Evolutionary conservation across 2,329 filamentous ascomycete genomes (phyloP), one percentile per base, ranked within the genome.

Genomic region (Malbranchea zuffiana): DNA sequence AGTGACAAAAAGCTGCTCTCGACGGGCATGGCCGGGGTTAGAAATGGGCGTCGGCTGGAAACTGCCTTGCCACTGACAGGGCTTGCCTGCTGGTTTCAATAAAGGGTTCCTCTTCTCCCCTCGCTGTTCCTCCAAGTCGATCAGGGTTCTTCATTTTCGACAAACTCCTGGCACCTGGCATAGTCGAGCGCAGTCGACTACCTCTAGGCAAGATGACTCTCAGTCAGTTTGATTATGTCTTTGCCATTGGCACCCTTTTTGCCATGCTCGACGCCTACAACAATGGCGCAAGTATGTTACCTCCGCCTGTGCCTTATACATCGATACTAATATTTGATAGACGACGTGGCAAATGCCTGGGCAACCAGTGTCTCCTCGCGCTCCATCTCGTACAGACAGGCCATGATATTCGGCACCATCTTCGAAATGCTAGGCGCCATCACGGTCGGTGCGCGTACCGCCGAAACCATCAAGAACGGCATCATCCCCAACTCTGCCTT

Each of bases 311-410:
- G 19, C 15, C 10, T 13, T 11, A 5, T 20, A 32, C 16, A 13
- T 33, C 33, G 20, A 21, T 10, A 31, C 28, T 31, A 16, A 19
- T 12, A 13, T 15, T 23, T 12, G 13, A 35, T 41, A 80, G 76
- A 86, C 60, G 82, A 87, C 80, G 82, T 88, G 40, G 82, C 82
- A 53, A 88, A 88, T 62, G 67, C 82, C 34, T 87, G 80, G 78
- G 82, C 82, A 5, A 87, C 82, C 49, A 80, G 74, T 51, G 81
- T 87, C 41, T 86, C 82, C 13, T 86, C 82, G n/a, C 66, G 82
- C 37, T 86, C 82, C 47, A 68, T 84, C 51, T 67, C 76, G 2
- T 81, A 83, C 62, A 61, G 73, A 48, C 75, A 79, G 60, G 80
- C 76, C 45, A 80, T 80, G 75, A 49, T 78, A 21, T 62, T 80